Conservation (phyloP, 2,329 filamentous ascomycete species). For the Alternaria infectoria region DNA sequence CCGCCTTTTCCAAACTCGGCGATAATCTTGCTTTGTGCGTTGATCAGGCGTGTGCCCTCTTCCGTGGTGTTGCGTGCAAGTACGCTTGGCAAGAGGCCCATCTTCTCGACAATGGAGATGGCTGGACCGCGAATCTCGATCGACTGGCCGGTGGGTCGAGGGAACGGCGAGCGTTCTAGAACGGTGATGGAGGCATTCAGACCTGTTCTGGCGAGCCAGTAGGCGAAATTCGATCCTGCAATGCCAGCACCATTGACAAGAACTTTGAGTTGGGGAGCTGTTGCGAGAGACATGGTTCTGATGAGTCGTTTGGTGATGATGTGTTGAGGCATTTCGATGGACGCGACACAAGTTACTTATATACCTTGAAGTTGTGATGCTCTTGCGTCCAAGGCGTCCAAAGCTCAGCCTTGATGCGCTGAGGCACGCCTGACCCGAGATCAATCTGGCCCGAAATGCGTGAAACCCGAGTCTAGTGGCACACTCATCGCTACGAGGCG, state of each 20-base stretch:
- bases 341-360: background rate
- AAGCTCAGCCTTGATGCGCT: background rate
- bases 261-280: conserved; percentile 26
- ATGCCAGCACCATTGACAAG: conserved; percentile 51
- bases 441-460: background rate
- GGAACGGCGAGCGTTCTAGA: conserved; percentile 50
- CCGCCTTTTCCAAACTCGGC: conserved; percentile 33
- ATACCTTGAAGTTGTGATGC: background rate
- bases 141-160: conserved; percentile 52
- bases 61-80: conserved; percentile 48
- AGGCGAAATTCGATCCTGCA: conserved; percentile 48
- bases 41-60: conserved; percentile 49
- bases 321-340: too few relatives aligned
- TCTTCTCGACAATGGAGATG: conserved; percentile 49
- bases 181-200: conserved; percentile 50
- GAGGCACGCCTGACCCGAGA: background rate
- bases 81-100: conserved; percentile 50
- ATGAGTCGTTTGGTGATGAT: background rate
- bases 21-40: conserved; percentile 20
- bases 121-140: conserved; percentile 55
- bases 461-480: background rate
- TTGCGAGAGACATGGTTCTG: conserved; percentile 6
- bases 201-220: conserved; percentile 38
- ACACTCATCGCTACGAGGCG: background rate
- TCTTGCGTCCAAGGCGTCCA: background rate